Conservation (phyloP, 1,284 basidiomycete genomes). For the Irpex lacteus region DNA sequence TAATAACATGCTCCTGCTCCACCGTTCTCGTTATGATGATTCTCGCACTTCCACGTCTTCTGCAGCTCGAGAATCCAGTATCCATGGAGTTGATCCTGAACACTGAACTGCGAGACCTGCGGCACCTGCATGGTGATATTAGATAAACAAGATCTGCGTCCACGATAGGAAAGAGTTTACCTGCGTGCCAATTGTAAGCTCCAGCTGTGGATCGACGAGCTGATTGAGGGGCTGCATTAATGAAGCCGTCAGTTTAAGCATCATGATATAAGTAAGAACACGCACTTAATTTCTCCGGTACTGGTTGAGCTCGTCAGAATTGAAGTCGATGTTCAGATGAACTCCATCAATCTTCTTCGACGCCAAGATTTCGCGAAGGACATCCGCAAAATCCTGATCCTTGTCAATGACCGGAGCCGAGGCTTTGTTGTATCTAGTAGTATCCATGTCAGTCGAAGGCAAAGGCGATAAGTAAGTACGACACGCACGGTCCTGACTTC, state of each 20-base stretch:
- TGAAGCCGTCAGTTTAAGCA: neutral
- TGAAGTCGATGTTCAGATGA: neutral
- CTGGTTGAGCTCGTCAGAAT: neutral
- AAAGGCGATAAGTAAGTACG: neutral
- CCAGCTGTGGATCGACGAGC: neutral
- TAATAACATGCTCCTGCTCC: conserved; percentile 24
- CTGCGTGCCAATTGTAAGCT: neutral
- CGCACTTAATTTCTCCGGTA: neutral
- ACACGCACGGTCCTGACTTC: neutral
- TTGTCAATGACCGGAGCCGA: neutral
- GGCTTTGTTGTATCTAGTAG: neutral
- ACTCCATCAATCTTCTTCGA: neutral
- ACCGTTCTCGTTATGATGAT: conserved; percentile 25
- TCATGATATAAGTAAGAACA: neutral
- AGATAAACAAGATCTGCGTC: neutral
- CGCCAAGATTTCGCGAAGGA: neutral
- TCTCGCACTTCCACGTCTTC: conserved; percentile 14
- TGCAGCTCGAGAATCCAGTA: conserved; percentile 2
- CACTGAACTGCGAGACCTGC: conserved; percentile 1
- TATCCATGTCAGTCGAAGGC: neutral
- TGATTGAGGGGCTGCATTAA: neutral
- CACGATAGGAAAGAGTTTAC: neutral
- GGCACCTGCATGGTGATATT: neutral
- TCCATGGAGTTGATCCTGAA: conserved; percentile 3
- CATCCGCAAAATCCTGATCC: neutral